phyloP scores from a whole-genome alignment of 371 early-diverging fungal genomes.

The Nematocida sp. region DNA sequence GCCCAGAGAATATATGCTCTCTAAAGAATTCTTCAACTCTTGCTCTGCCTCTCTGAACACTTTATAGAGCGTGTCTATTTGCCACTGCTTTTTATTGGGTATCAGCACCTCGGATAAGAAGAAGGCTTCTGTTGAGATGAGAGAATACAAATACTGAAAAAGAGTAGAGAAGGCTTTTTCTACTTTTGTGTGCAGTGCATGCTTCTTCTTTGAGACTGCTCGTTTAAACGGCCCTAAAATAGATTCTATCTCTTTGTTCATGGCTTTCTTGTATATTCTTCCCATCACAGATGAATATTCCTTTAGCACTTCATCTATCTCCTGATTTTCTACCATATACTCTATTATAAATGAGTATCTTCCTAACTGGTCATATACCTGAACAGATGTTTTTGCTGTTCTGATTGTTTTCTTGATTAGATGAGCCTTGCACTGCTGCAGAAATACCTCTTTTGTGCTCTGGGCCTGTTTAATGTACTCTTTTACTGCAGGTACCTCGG shows the following conservation, averaged over 20 bases:
- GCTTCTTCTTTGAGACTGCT: slow-evolving; percentile 25
- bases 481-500: background rate
- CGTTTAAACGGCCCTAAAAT: slow-evolving; percentile 2
- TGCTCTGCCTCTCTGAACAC: slow-evolving; percentile 30
- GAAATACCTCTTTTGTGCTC: background rate
- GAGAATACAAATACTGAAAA: slow-evolving; percentile 5
- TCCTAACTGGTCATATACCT: slow-evolving; percentile 1
- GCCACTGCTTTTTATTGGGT: slow-evolving; percentile 5
- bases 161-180: slow-evolving; percentile 15
- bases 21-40: background rate
- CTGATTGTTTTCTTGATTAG: slow-evolving; percentile 10
- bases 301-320: background rate
- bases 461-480: slow-evolving; percentile 1
- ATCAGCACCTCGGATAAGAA: slow-evolving; percentile 1
- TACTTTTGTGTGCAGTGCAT: slow-evolving; percentile 30
- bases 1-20: background rate
- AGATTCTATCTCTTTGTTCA: slow-evolving; percentile 7
- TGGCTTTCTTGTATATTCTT: background rate
- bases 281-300: background rate
- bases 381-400: background rate
- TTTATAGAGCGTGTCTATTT: slow-evolving; percentile 20
- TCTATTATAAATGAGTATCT: slow-evolving; percentile 27
- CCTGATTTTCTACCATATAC: background rate
- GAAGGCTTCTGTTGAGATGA: slow-evolving; percentile 5
- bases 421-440: background rate